Evolutionary conservation across 2,329 filamentous ascomycete genomes (phyloP).

Genomic region (Colletotrichum noveboracense): DNA sequence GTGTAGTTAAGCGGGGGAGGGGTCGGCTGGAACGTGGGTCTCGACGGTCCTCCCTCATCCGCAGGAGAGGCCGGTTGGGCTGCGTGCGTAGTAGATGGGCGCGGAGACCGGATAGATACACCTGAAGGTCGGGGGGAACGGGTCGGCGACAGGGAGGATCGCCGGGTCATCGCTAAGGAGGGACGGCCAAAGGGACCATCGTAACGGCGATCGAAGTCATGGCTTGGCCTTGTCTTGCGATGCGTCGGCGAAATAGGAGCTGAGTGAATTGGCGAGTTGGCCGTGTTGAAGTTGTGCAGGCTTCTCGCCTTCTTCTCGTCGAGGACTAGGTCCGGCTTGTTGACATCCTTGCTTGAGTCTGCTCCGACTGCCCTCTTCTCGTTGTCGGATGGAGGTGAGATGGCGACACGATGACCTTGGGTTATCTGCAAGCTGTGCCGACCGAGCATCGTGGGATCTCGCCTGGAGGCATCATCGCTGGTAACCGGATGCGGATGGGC

Average conservation of each 20-base stretch:
- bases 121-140: background rate
- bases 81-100: background rate
- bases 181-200: constrained; percentile 21
- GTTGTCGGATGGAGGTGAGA: background rate
- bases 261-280: background rate
- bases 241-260: background rate
- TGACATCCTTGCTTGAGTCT: background rate
- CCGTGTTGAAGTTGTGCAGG: background rate
- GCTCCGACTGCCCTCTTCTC: background rate
- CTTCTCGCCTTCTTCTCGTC: constrained; percentile 1
- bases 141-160: background rate
- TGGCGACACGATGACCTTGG: background rate
- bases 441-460: background rate
- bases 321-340: background rate
- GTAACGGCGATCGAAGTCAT: constrained; percentile 20
- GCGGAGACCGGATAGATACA: background rate
- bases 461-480: background rate
- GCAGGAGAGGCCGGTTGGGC: background rate
- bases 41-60: background rate
- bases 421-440: constrained; percentile 14
- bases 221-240: background rate
- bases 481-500: background rate
- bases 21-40: background rate
- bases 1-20: constrained; percentile 24
- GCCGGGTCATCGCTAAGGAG: background rate